phyloP scores from a whole-genome alignment of 176 grass and related monocot species.

The Carex scoparia region DNA sequence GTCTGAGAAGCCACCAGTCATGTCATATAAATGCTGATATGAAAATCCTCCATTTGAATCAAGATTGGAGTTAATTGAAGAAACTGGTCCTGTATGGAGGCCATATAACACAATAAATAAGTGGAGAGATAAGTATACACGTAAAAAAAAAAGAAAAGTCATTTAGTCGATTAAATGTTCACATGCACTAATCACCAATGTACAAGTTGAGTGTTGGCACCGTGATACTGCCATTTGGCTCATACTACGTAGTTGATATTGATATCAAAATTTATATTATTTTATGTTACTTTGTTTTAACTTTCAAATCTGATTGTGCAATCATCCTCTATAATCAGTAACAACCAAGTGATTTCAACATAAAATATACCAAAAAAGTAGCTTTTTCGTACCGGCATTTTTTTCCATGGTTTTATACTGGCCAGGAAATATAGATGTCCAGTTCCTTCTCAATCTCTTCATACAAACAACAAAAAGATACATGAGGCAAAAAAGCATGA shows the following conservation, averaged over 20 bases:
- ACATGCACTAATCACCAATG: neutral
- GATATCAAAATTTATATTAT: neutral
- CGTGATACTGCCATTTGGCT: neutral
- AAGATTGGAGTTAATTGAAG: neutral
- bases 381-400: neutral
- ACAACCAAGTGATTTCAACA: neutral
- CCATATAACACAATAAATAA: neutral
- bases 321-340: neutral
- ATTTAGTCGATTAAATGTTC: neutral
- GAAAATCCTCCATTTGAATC: slow-evolving; percentile 4
- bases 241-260: neutral
- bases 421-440: neutral
- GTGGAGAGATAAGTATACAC: neutral
- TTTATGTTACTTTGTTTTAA: neutral
- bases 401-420: neutral
- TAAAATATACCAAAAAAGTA: neutral
- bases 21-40: slow-evolving; percentile 21
- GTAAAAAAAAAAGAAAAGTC: too few relatives aligned
- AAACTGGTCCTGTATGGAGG: neutral
- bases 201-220: neutral
- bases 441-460: neutral
- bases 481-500: neutral
- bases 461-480: neutral
- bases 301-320: neutral
- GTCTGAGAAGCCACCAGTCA: slow-evolving; percentile 9